Percentiles rank a stretch among this genome's conserved stretches.
Evolutionary conservation across 2,329 filamentous ascomycete genomes (phyloP).

Genomic region (Fusarium nurragi): DNA sequence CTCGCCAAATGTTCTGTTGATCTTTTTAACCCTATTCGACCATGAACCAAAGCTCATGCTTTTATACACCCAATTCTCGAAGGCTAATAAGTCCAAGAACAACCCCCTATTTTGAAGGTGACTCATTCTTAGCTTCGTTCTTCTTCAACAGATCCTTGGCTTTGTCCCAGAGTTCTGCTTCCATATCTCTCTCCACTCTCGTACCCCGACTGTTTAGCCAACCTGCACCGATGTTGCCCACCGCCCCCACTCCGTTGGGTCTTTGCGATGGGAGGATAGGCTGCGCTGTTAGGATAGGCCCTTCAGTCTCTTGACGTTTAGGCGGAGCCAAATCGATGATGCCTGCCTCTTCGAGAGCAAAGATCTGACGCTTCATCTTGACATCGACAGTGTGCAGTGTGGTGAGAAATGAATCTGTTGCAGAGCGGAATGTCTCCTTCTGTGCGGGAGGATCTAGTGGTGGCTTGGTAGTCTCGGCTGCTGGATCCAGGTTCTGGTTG

Average conservation of each 20-base stretch:
- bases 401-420: conserved; percentile 74
- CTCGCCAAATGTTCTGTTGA: no score
- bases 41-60: no score
- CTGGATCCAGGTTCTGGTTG: conserved; percentile 13
- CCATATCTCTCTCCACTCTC: conserved; percentile 83
- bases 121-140: conserved; percentile 37
- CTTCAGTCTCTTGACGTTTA: conserved; percentile 47
- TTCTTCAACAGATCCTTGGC: conserved; percentile 52
- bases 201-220: conserved; percentile 89
- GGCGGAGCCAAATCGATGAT: conserved; percentile 67
- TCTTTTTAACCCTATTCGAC: no score
- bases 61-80: no score
- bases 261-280: conserved; percentile 58
- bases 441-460: conserved; percentile 59
- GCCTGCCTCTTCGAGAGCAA: conserved; percentile 82
- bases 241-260: conserved; percentile 64
- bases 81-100: not conserved
- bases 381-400: conserved; percentile 80
- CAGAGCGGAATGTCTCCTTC: conserved; percentile 65
- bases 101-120: not conserved
- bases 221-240: conserved; percentile 79
- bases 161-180: conserved; percentile 77
- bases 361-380: conserved; percentile 71
- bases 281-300: conserved; percentile 49
- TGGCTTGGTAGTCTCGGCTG: conserved; percentile 33